Base-by-base conservation (phyloP, 495 filamentous ascomycete species). In the Geopyxis carbonaria region DNA sequence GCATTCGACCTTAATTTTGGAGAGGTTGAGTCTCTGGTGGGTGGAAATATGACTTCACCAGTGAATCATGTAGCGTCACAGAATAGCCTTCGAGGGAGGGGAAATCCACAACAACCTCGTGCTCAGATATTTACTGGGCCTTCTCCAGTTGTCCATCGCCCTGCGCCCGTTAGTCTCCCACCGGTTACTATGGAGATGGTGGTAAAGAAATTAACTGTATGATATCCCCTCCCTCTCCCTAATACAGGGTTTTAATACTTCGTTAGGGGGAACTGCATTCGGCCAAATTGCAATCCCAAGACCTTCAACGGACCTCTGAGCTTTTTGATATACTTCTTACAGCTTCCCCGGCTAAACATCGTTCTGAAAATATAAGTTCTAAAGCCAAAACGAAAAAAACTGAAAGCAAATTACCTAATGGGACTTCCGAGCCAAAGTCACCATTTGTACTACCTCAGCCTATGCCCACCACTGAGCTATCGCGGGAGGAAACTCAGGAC, bases 121-220 rank as follows among this genome's bases (percentile, higher is more conserved):
- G 38, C 31, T 22, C 37, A 48, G 27, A 32, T 34, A 38, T 62
- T n/a, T n/a, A n/a, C n/a, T n/a, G n/a, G n/a, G n/a, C n/a, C n/a
- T n/a, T n/a, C n/a, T n/a, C n/a, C n/a, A n/a, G n/a, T n/a, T n/a
- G n/a, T n/a, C n/a, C n/a, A n/a, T n/a, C n/a, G n/a, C n/a, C n/a
- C n/a, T n/a, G n/a, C n/a, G n/a, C n/a, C n/a, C n/a, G n/a, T n/a
- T n/a, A n/a, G n/a, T n/a, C n/a, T n/a, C n/a, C n/a, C 22, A 39
- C 22, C 84, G 2, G 75, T 93, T 23, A 86, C 84, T 7, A 85
- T 91, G 36, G 89, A 97, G 50, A 81, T 93, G 45, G 81, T 97
- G 25, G 82, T 93, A 22, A 94, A 94, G 58, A 79, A 76, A 55
- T 69, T 97, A 30, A 81, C 81, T 46, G 89, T 94, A 70, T 68